These are phyloP conservation scores for Kickxella alabastrina DNA, from an alignment of 192 early-diverging fungal genomes.

Conservation along the genomic window DNA sequence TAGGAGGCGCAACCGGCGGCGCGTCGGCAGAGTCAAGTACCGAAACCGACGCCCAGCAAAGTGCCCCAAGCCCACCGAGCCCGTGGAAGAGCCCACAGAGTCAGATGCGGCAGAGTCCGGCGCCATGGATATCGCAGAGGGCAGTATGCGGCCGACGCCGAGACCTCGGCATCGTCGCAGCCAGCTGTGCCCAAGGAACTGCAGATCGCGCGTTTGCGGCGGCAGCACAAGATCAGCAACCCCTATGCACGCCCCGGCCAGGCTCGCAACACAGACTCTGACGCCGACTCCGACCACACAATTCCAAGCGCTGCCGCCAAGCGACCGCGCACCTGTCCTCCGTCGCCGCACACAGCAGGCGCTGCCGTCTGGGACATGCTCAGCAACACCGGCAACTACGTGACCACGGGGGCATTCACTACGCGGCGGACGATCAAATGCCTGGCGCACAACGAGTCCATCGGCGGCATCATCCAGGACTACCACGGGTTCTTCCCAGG, in stretches of 20 bases:
- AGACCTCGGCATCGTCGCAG: too few species aligned
- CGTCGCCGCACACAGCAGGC: too few species aligned
- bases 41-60: slow-evolving; percentile 1
- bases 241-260: slow-evolving; percentile 22
- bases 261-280: slow-evolving; percentile 1
- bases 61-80: neutral
- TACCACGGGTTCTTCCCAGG: slow-evolving; percentile 49
- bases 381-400: slow-evolving; percentile 19
- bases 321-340: too few species aligned
- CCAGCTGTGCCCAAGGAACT: slow-evolving; percentile 31
- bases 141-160: too few species aligned
- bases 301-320: too few species aligned
- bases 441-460: slow-evolving; percentile 42
- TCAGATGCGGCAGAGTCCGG: neutral
- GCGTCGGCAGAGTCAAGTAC: slow-evolving; percentile 31
- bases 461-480: slow-evolving; percentile 47
- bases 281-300: neutral
- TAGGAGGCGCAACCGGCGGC: slow-evolving; percentile 32
- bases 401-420: slow-evolving; percentile 48
- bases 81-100: neutral
- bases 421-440: slow-evolving; percentile 44
- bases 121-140: too few species aligned
- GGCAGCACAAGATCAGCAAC: slow-evolving; percentile 15
- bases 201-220: slow-evolving; percentile 28
- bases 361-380: neutral